Percentiles rank a stretch among this genome's conserved stretches.
Conservation (phyloP, 192 early-diverging fungal species). For the Mortierella hygrophila region DNA sequence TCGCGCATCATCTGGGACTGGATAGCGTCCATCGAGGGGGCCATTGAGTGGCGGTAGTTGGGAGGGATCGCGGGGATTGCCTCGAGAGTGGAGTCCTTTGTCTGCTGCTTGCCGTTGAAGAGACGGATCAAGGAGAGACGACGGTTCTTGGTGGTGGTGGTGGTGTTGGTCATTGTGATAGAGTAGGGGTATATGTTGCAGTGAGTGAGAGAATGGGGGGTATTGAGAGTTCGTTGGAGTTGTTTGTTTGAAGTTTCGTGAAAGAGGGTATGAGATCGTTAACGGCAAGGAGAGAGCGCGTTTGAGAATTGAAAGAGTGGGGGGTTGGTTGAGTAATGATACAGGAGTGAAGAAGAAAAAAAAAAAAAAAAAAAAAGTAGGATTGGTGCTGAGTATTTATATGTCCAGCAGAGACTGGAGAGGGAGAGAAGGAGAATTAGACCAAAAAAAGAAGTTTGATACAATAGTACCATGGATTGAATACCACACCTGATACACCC, state of each 20-base stretch:
- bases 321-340: conserved; percentile 1
- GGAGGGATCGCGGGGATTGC: conserved; percentile 28
- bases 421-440: background rate
- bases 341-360: conserved; percentile 4
- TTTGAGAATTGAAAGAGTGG: conserved; percentile 3
- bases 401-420: background rate
- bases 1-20: conserved; percentile 41
- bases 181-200: background rate
- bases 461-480: background rate
- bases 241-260: background rate
- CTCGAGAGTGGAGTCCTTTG: background rate
- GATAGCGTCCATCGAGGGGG: conserved; percentile 34
- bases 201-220: background rate
- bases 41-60: conserved; percentile 51
- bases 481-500: background rate
- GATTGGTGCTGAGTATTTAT: background rate
- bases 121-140: conserved; percentile 48
- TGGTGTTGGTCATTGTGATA: background rate
- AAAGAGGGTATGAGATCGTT: background rate
- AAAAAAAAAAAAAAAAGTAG: background rate
- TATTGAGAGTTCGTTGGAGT: background rate
- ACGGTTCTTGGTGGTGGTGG: conserved; percentile 19
- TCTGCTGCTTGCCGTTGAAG: conserved; percentile 32
- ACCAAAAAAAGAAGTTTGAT: conserved; percentile 11
- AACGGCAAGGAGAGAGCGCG: background rate